These are phyloP conservation scores for Cucurbita ficifolia DNA, from an alignment of 306 rosid genomes.

Conservation along the genomic window DNA sequence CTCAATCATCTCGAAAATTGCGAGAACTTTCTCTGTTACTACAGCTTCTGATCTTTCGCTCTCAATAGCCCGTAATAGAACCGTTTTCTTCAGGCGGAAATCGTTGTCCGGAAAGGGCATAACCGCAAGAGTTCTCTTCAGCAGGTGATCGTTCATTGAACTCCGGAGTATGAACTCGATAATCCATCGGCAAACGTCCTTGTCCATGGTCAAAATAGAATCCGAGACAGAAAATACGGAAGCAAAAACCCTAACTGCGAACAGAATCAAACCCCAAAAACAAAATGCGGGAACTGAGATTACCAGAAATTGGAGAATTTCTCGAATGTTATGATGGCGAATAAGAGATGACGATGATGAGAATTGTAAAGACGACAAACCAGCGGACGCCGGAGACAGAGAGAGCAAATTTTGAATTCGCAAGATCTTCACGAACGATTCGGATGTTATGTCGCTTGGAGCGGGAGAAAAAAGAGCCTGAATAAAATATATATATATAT, in stretches of 20 bases:
- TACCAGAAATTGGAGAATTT: background rate
- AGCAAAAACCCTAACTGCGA: background rate
- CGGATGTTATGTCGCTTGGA: background rate
- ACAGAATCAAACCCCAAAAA: no score
- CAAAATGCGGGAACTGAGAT: no score
- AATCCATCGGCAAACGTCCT: conserved; percentile 40
- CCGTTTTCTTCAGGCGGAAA: conserved; percentile 36
- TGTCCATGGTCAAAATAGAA: conserved; percentile 10
- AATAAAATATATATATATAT: no score
- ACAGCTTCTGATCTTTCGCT: conserved; percentile 20
- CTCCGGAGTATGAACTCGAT: conserved; percentile 44
- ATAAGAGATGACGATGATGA: background rate
- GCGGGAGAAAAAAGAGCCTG: background rate
- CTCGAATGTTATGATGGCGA: background rate
- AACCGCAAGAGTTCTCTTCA: conserved; percentile 15
- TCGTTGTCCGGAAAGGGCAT: conserved; percentile 33
- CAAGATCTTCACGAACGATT: background rate
- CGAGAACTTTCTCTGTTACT: conserved; percentile 28
- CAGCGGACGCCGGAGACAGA: background rate
- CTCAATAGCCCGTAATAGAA: conserved; percentile 47
- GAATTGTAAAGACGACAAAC: background rate
- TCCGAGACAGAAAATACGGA: background rate
- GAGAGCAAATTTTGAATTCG: background rate
- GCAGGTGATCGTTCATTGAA: conserved; percentile 21
- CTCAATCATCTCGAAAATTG: conserved; percentile 36